Evolutionary conservation across 306 rosid genomes (phyloP), one percentile per base, ranked within the genome.

Genomic region (Pterocarpus macrocarpus): DNA sequence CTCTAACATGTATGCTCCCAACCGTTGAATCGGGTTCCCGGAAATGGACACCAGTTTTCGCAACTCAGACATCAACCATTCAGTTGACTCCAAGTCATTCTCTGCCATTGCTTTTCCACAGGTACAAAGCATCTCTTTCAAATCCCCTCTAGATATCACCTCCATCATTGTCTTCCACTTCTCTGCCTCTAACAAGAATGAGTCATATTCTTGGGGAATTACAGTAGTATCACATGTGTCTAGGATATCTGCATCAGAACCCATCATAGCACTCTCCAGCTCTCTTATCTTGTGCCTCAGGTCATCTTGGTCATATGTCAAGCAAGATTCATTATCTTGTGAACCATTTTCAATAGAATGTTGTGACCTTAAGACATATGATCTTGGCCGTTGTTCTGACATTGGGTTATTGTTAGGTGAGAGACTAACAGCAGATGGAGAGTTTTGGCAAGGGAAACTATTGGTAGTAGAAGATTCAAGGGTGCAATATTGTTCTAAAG

Each of bases 1-100:
- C 82, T 95, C 99, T 84, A 90, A 64, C 90, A 84, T 73, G 88
- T 95, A 95, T 28, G 99, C 99, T 73, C 97, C 97, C 52, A 95
- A 75, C 5, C 97, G 88, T 76, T 93, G 93, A 71, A 91, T 71
- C 4, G 99, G 99, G 47, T 80, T 88, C 17, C 99, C 99, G 0
- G 92, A 87, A 79, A 95, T 84, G 0, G 97, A 91, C 17, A 95
- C 99, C 92, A 91, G 85, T 80, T 87, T 87, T 7, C 85, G 91
- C 80, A 93, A 64, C 82, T 88, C 90, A 1, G 94, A 78, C 36
- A 93, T 79, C 82, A 95, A 80, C 95, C 89, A 89, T 79, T 91
- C 94, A 1, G 88, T 81, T 58, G 85, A 87, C 72, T 85, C 76
- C 88, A 86, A 84, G 57, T 95, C 92, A 49, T 85, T 82, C 9